A percentile compares a stretch with the other conserved stretches of the same genome.
Evolutionary conservation across 176 grass and related monocot species (phyloP).

Genomic region (Thalia dealbata): DNA sequence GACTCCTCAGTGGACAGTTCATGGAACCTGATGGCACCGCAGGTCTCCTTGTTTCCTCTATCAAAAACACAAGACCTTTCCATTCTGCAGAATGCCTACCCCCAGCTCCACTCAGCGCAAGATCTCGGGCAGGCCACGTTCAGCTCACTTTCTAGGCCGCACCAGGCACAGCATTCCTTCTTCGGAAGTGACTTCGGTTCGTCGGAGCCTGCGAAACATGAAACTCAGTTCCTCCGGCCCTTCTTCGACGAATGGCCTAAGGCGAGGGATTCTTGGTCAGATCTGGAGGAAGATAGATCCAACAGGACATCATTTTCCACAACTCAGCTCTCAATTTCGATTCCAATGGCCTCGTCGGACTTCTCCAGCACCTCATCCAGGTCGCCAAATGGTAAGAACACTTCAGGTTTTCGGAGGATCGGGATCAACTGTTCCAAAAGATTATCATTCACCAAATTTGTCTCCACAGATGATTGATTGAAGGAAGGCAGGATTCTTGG

Average conservation of each 20-base stretch:
- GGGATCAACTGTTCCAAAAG: neutral
- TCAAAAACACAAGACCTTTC: constrained; percentile 39
- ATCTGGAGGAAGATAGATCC: constrained; percentile 14
- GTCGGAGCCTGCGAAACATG: constrained; percentile 47
- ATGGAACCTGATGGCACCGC: constrained; percentile 43
- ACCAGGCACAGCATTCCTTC: constrained; percentile 50
- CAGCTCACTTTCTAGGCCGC: constrained; percentile 41
- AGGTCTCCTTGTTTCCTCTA: constrained; percentile 32
- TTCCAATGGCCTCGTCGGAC: constrained; percentile 18
- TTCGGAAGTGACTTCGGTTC: constrained; percentile 24
- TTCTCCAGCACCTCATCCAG: constrained; percentile 19
- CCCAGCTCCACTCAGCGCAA: constrained; percentile 45
- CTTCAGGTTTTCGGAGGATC: neutral
- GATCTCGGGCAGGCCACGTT: constrained; percentile 83
- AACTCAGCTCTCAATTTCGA: constrained; percentile 25
- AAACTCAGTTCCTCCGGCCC: constrained; percentile 30
- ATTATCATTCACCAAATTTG: neutral
- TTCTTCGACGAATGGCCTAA: constrained; percentile 23
- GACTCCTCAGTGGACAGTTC: constrained; percentile 45
- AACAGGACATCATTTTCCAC: constrained; percentile 23
- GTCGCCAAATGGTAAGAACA: constrained; percentile 8
- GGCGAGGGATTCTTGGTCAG: constrained; percentile 18
- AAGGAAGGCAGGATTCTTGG: neutral
- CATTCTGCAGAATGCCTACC: constrained; percentile 34
- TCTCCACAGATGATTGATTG: constrained; percentile 5